Base-by-base conservation (phyloP, 75 land plant species). In the Pinus taeda region DNA sequence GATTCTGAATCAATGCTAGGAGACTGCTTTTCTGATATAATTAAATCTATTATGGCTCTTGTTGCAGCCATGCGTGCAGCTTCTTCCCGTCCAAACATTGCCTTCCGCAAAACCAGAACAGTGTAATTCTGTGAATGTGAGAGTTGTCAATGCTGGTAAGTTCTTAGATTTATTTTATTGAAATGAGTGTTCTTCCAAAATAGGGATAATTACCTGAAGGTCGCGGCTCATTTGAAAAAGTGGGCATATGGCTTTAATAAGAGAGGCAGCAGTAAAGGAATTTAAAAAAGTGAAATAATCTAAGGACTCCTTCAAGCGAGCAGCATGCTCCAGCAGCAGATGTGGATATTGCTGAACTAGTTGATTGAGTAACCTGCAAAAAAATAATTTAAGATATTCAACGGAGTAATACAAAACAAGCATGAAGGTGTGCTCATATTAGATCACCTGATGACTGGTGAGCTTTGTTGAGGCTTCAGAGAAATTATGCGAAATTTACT, bases 81-180 rank as follows among this genome's bases (percentile, higher is more conserved):
- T 77, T 84, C 90, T 82, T 95, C 98, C 69, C 83, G 77, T 67
- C 89, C 81, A 80, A 95, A 95, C 89, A 95, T 86, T 57, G 98
- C 91, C 79, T 95, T 95, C 60, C 98, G 81, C 33, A 95, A 57
- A 36, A 93, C 96, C 73, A 95, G 83, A 33, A 95, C 79, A 29
- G 79, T 86, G 78, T 95, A 95, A 66, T 91, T 90, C 98, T 95
- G 83, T 30, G 57, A 14, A 78, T 37, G 53, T 7, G 53, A 45
- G 53, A 45, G 53, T 45, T 45, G 53, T 45, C 53, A 45, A 45
- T 45, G 53, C 7, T 45, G 11, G 53, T 8, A 7, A 45, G 7
- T 45, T 45, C 8, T 45, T 45, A 45, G 53, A 45, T 45, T 45
- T 45, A 0, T 45, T 45, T 8, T 45, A 24, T 13, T 70, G 18